Evolutionary conservation across 768 basidiomycete genomes (phyloP).

Genomic region (Suillus subalutaceus): DNA sequence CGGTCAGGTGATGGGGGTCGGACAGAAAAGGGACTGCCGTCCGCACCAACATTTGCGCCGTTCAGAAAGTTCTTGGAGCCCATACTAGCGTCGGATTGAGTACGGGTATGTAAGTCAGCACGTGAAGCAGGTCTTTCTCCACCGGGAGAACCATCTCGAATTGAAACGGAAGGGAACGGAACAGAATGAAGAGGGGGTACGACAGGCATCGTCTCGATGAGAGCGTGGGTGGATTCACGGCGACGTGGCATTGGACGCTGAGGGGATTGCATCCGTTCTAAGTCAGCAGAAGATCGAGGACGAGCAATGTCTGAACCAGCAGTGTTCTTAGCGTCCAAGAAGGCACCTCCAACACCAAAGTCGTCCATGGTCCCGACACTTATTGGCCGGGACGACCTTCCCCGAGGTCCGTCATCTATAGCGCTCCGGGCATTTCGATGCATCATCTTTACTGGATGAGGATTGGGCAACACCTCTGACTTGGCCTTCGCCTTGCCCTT

Average conservation of each 20-base stretch:
- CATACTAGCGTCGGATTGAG: slow-evolving; percentile 54
- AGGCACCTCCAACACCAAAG: slow-evolving; percentile 49
- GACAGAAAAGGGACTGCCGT: slow-evolving; percentile 37
- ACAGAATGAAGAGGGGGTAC: slow-evolving; percentile 50
- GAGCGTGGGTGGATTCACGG: slow-evolving; percentile 52
- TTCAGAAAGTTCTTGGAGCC: slow-evolving; percentile 50
- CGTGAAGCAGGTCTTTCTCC: slow-evolving; percentile 42
- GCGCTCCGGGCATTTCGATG: slow-evolving; percentile 47
- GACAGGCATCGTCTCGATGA: slow-evolving; percentile 45
- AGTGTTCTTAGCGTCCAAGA: slow-evolving; percentile 42
- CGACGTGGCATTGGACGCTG: slow-evolving; percentile 47
- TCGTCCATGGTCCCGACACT: slow-evolving; percentile 68
- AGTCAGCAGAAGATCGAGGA: slow-evolving; percentile 63
- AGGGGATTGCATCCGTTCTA: slow-evolving; percentile 47
- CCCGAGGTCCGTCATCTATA: slow-evolving; percentile 41
- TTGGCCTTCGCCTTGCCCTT: slow-evolving; percentile 47
- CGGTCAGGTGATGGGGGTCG: slow-evolving; percentile 41
- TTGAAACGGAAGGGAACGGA: slow-evolving; percentile 65
- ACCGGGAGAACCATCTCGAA: slow-evolving; percentile 52
- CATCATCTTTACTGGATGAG: slow-evolving; percentile 40
- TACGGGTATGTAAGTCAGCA: slow-evolving; percentile 45
- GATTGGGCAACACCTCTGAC: slow-evolving; percentile 46
- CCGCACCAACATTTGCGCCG: slow-evolving; percentile 36
- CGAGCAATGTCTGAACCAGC: slow-evolving; percentile 37
- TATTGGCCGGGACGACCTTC: slow-evolving; percentile 58